Evolutionary conservation across 805 yeast species (phyloP).

Genomic region (Saccharomycopsis amapae): DNA sequence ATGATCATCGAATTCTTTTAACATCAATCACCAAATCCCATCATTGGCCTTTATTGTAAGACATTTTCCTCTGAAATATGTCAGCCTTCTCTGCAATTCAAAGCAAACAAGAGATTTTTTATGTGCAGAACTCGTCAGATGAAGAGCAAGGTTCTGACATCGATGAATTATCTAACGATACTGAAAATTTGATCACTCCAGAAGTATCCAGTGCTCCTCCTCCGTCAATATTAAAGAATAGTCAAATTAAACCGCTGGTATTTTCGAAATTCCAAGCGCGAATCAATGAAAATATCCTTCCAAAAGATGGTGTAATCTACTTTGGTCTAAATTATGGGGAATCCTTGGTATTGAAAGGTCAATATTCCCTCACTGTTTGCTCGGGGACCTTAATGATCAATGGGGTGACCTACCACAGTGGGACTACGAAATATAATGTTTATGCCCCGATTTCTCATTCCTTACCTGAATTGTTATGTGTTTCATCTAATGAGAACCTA

Average conservation of each 20-base stretch:
- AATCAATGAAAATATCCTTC: slow-evolving; percentile 30
- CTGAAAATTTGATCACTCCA: not conserved
- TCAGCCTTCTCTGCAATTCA: slow-evolving; percentile 20
- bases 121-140: slow-evolving; percentile 15
- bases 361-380: slow-evolving; percentile 32
- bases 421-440: slow-evolving; percentile 26
- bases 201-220: not conserved
- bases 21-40: no score
- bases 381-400: slow-evolving; percentile 40
- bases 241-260: not conserved
- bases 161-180: not conserved
- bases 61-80: no score
- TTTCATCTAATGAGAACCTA: slow-evolving; percentile 25
- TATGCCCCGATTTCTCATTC: slow-evolving; percentile 29
- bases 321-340: slow-evolving; percentile 26
- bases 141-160: slow-evolving; percentile 5
- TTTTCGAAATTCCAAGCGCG: slow-evolving; percentile 10
- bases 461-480: slow-evolving; percentile 36
- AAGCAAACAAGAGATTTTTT: slow-evolving; percentile 15
- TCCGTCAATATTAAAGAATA: not conserved
- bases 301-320: not conserved
- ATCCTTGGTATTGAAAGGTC: slow-evolving; percentile 38
- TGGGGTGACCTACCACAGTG: slow-evolving; percentile 25
- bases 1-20: no score
- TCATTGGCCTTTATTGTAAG: no score